Evolutionary conservation across 371 early-diverging fungal species (phyloP).

Genomic region (Rhizopus arrhizus): DNA sequence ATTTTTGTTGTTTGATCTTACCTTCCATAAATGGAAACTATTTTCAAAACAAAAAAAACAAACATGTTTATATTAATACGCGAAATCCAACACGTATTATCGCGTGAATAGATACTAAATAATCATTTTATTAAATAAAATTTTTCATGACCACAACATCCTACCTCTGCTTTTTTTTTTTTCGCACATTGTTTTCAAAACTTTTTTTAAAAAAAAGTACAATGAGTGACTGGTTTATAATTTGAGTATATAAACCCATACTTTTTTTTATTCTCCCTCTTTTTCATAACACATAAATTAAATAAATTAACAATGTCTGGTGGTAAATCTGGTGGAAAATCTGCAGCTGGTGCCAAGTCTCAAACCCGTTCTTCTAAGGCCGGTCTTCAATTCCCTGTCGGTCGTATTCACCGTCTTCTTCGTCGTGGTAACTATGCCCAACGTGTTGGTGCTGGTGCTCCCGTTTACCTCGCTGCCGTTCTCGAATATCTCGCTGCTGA

Average conservation of each 20-base stretch:
- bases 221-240: not conserved
- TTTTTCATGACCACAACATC: not conserved
- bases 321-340: slow-evolving; percentile 57
- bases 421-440: slow-evolving; percentile 95
- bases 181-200: too few relatives aligned
- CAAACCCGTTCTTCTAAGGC: slow-evolving; percentile 79
- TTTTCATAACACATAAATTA: slow-evolving; percentile 8
- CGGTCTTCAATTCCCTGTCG: slow-evolving; percentile 94
- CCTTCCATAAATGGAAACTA: too few relatives aligned
- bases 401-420: slow-evolving; percentile 95
- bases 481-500: slow-evolving; percentile 97
- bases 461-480: slow-evolving; percentile 94
- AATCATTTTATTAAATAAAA: not conserved
- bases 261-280: slow-evolving; percentile 6
- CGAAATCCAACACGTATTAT: slow-evolving; percentile 7
- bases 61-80: not conserved
- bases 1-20: too few relatives aligned
- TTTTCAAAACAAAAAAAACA: not conserved
- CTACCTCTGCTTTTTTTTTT: slow-evolving; percentile 1
- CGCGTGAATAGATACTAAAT: not conserved
- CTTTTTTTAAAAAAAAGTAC: too few relatives aligned
- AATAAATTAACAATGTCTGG: slow-evolving; percentile 42
- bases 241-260: not conserved
- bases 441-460: slow-evolving; percentile 93
- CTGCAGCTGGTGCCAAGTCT: slow-evolving; percentile 59